Evolutionary conservation across 2,329 filamentous ascomycete genomes (phyloP).

Genomic region (Pleoardoris graminearum): DNA sequence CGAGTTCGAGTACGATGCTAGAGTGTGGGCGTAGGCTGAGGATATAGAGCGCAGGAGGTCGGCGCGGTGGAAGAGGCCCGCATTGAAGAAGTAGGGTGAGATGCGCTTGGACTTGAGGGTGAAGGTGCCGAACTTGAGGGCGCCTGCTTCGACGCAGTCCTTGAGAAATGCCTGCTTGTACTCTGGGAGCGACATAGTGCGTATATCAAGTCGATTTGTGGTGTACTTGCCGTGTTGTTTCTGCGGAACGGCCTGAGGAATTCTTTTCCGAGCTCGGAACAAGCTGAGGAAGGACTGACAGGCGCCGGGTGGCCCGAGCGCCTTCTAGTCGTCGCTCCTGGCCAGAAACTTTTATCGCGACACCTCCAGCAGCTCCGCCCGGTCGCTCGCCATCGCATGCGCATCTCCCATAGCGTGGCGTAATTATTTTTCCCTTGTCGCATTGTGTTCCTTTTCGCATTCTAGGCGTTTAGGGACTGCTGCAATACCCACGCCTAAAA

Average conservation of each 20-base stretch:
- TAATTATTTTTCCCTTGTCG: constrained; percentile 11
- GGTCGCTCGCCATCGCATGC: constrained; percentile 30
- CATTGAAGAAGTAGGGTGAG: constrained; percentile 98
- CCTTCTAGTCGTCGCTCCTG: constrained; percentile 26
- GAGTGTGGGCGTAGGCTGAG: constrained; percentile 73
- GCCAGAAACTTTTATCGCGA: constrained; percentile 38
- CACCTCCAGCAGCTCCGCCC: constrained; percentile 11
- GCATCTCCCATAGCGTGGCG: constrained; percentile 26
- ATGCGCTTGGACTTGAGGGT: constrained; percentile 88
- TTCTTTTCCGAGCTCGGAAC: constrained; percentile 40
- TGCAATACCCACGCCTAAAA: constrained; percentile 16
- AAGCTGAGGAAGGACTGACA: constrained; percentile 3
- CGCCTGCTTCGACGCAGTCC: constrained; percentile 67
- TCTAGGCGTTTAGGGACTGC: constrained; percentile 25
- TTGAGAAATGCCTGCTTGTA: constrained; percentile 72
- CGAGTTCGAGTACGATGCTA: constrained; percentile 51
- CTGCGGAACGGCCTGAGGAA: constrained; percentile 1
- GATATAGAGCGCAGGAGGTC: constrained; percentile 77
- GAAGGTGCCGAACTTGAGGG: constrained; percentile 81
- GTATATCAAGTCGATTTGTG: no score
- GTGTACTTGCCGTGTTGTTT: not conserved
- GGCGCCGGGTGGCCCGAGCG: constrained; percentile 23
- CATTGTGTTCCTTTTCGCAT: constrained; percentile 16
- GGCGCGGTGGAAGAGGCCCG: constrained; percentile 83
- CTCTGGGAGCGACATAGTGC: constrained; percentile 34